These are phyloP conservation scores for Exophiala lecanii-corni DNA, from an alignment of 2,329 filamentous ascomycete genomes.

Conservation along the genomic window DNA sequence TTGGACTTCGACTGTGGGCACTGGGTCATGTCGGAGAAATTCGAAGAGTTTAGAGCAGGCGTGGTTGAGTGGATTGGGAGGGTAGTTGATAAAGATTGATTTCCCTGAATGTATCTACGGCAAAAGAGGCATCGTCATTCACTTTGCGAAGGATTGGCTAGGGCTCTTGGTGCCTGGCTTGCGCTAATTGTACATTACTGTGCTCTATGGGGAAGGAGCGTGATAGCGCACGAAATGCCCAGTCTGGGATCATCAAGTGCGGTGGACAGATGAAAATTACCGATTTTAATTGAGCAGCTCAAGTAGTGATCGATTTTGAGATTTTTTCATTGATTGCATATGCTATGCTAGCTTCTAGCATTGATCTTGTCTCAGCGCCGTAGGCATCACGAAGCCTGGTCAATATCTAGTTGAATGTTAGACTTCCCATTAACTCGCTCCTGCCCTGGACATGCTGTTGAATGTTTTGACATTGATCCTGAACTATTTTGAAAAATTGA, in stretches of 20 bases:
- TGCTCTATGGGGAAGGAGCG: too few species aligned
- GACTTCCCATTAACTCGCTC: too few species aligned
- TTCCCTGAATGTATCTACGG: neutral
- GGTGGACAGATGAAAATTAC: too few species aligned
- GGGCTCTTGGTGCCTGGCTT: too few species aligned
- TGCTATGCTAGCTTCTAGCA: slow-evolving; percentile 8
- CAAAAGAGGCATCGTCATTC: neutral
- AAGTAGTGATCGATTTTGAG: too few species aligned
- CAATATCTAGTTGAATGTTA: neutral
- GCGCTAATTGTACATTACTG: too few species aligned
- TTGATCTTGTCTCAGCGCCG: neutral
- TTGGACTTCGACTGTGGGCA: slow-evolving; percentile 40
- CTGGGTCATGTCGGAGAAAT: slow-evolving; percentile 43
- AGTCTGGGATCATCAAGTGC: too few species aligned
- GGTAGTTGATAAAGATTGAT: slow-evolving; percentile 18
- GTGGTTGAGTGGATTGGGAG: slow-evolving; percentile 26
- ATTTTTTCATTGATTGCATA: slow-evolving; percentile 2
- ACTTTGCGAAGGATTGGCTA: too few species aligned
- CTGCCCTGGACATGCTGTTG: neutral
- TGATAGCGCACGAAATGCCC: too few species aligned
- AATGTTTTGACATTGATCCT: too few species aligned
- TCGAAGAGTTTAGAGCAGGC: slow-evolving; percentile 39
- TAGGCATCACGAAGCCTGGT: neutral
- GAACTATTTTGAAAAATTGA: too few species aligned
- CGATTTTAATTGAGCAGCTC: too few species aligned